A percentile compares a stretch with the other conserved stretches of the same genome.
Conservation (phyloP, 371 early-diverging fungal species). For the Mucor velutinosus region DNA sequence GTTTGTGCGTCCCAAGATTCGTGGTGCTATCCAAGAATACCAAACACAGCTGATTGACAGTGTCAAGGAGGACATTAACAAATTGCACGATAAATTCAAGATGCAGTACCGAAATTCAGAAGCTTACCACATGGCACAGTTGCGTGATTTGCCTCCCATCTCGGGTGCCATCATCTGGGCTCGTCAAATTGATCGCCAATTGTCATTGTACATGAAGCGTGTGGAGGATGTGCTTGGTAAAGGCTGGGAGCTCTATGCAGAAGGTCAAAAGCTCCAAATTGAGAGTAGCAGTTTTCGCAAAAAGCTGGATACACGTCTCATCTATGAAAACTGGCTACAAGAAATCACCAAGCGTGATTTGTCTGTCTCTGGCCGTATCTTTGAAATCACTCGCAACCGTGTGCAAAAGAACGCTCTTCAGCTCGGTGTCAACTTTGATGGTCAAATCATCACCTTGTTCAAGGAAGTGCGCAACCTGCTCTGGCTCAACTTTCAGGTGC, state of each 20-base stretch:
- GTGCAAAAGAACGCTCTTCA: slow-evolving; percentile 78
- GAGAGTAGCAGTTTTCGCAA: slow-evolving; percentile 91
- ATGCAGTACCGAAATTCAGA: slow-evolving; percentile 89
- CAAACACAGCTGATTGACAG: slow-evolving; percentile 96
- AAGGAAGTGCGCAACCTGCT: slow-evolving; percentile 96
- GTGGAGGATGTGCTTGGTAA: slow-evolving; percentile 98
- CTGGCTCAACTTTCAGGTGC: slow-evolving; percentile 93
- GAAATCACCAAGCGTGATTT: slow-evolving; percentile 88
- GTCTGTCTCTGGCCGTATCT: slow-evolving; percentile 89
- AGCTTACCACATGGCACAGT: slow-evolving; percentile 85
- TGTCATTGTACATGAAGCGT: slow-evolving; percentile 93
- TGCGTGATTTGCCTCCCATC: slow-evolving; percentile 93
- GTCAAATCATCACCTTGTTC: slow-evolving; percentile 92
- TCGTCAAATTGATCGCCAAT: slow-evolving; percentile 96
- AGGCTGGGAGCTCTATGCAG: slow-evolving; percentile 97
- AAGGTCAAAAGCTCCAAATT: slow-evolving; percentile 92
- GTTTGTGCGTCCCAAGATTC: slow-evolving; percentile 97
- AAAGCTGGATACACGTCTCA: slow-evolving; percentile 86
- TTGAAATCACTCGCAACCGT: slow-evolving; percentile 86
- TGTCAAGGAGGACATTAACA: slow-evolving; percentile 96
- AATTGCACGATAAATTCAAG: slow-evolving; percentile 96
- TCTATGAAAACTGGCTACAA: slow-evolving; percentile 92
- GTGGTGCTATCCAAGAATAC: slow-evolving; percentile 98
- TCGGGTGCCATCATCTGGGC: slow-evolving; percentile 98
- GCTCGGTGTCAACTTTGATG: slow-evolving; percentile 93